phyloP scores from a whole-genome alignment of 768 basidiomycete genomes.

The Suillus clintonianus region DNA sequence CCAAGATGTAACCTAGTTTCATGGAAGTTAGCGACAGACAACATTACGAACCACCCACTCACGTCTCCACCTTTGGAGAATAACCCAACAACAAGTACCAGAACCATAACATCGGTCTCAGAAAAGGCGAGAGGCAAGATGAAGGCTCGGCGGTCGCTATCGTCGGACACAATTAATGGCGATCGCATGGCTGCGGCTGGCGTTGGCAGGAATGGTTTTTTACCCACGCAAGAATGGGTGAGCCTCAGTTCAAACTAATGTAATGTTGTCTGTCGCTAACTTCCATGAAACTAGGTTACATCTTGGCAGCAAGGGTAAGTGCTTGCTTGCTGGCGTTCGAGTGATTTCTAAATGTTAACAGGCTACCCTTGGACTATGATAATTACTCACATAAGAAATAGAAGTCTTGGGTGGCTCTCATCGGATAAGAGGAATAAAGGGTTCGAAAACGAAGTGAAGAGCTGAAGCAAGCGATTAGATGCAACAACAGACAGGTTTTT shows the following conservation, averaged over 20 bases:
- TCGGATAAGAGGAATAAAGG: conserved; percentile 89
- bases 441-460: conserved; percentile 90
- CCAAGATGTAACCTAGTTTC: conserved; percentile 81
- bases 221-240: conserved; percentile 98
- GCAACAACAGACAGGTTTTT: conserved; percentile 79
- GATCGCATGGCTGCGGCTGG: conserved; percentile 68
- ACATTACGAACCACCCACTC: conserved; percentile 30
- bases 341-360: conserved; percentile 30
- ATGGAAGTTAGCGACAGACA: conserved; percentile 7
- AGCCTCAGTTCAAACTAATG: conserved; percentile 14
- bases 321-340: conserved; percentile 4
- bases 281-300: conserved; percentile 53
- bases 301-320: conserved; percentile 95
- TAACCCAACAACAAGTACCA: conserved; percentile 23
- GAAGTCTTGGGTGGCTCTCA: conserved; percentile 90
- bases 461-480: conserved; percentile 81
- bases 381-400: conserved; percentile 81
- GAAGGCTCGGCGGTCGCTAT: conserved; percentile 66
- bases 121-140: conserved; percentile 94
- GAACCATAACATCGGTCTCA: conserved; percentile 43
- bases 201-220: conserved; percentile 87
- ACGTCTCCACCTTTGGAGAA: conserved; percentile 48
- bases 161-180: conserved; percentile 51
- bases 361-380: conserved; percentile 76
- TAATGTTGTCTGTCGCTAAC: conserved; percentile 6